Percentiles rank a stretch among this genome's conserved stretches.
These are phyloP conservation scores for Penicillium sp. DNA, from an alignment of 2,329 filamentous ascomycete genomes.

Conservation along the genomic window DNA sequence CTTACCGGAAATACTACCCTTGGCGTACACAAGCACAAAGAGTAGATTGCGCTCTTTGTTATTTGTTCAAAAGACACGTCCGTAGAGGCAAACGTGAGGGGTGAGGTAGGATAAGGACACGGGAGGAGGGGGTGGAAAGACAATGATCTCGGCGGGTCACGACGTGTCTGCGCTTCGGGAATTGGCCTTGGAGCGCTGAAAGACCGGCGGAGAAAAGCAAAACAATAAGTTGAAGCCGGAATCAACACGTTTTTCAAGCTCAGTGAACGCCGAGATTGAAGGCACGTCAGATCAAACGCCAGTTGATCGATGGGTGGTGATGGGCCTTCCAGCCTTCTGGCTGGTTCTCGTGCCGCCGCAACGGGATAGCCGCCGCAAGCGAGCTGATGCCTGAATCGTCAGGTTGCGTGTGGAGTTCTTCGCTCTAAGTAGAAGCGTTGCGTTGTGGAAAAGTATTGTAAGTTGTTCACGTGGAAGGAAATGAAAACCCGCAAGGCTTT, in stretches of 20 bases:
- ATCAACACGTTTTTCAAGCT: conserved; percentile 12
- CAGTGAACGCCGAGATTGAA: conserved; percentile 13
- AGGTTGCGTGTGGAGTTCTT: conserved; percentile 6
- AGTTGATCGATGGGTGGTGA: conserved; percentile 30
- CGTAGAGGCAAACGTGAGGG: conserved; percentile 15
- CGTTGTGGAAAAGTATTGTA: no score
- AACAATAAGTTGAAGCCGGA: conserved; percentile 7
- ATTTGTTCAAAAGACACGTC: conserved; percentile 1
- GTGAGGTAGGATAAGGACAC: conserved; percentile 18
- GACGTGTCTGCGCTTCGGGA: conserved; percentile 18
- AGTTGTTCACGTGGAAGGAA: background rate
- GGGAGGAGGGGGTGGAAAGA: conserved; percentile 24
- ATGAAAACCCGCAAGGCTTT: background rate
- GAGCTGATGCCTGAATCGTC: conserved; percentile 26
- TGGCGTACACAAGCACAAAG: conserved; percentile 10
- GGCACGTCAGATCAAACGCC: conserved; percentile 18
- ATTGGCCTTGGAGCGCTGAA: conserved; percentile 11
- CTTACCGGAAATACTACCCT: conserved; percentile 20
- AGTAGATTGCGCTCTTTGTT: conserved; percentile 15
- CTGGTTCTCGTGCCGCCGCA: conserved; percentile 40
- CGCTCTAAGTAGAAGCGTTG: no score
- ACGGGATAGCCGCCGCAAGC: conserved; percentile 41
- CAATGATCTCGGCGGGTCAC: conserved; percentile 24
- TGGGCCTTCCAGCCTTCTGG: conserved; percentile 37
- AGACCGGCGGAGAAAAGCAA: conserved; percentile 11